phyloP scores from a whole-genome alignment of 1,284 basidiomycete genomes.

The Caloboletus inedulis region DNA sequence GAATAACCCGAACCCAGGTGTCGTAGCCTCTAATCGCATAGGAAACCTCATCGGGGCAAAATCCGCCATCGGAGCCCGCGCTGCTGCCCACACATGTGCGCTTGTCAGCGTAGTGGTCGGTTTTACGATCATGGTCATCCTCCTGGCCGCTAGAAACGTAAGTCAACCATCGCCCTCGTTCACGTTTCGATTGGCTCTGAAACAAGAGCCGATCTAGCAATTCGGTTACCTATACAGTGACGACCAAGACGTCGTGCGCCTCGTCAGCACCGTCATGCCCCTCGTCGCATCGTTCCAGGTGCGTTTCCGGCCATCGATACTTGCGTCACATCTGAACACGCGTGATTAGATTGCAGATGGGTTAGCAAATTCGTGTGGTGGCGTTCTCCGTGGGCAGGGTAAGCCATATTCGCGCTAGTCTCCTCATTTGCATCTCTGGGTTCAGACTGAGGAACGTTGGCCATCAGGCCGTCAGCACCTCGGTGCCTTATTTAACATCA shows the following conservation, averaged over 20 bases:
- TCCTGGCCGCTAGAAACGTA: constrained; percentile 58
- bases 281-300: constrained; percentile 79
- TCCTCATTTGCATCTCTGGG: background rate
- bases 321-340: background rate
- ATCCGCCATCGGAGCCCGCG: constrained; percentile 51
- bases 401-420: background rate
- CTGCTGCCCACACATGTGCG: constrained; percentile 61
- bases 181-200: constrained; percentile 1
- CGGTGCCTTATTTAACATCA: constrained; percentile 68
- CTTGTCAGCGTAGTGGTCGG: constrained; percentile 62
- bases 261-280: constrained; percentile 73
- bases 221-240: constrained; percentile 72
- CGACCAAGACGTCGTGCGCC: constrained; percentile 53
- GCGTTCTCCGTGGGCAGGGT: constrained; percentile 68
- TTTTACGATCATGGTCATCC: constrained; percentile 52
- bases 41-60: constrained; percentile 71
- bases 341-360: constrained; percentile 58
- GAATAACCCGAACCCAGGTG: constrained; percentile 36
- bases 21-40: constrained; percentile 69
- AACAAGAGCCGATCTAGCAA: constrained; percentile 13
- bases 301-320: constrained; percentile 2
- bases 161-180: constrained; percentile 10
- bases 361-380: constrained; percentile 69
- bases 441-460: constrained; percentile 4
- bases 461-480: constrained; percentile 64